Percentiles rank a stretch among this genome's conserved stretches.
Conservation (phyloP, 2,329 filamentous ascomycete species). For the Emergomyces africanus region DNA sequence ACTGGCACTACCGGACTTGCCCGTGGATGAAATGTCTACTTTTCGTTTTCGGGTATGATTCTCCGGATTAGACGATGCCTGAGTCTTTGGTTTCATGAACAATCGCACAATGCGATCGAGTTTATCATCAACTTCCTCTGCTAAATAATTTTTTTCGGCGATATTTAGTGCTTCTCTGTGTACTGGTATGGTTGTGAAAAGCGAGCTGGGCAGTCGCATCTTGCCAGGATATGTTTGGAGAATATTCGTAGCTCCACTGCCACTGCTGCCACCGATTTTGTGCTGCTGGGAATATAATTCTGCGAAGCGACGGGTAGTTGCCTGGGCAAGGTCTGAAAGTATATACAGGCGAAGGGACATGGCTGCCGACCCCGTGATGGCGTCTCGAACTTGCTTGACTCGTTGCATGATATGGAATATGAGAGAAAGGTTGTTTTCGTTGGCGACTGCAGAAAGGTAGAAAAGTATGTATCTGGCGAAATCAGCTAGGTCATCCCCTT, state of each 20-base stretch:
- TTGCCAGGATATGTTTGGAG: conserved; percentile 75
- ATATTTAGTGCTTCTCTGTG: conserved; percentile 73
- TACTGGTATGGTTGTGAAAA: conserved; percentile 63
- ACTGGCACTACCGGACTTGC: conserved; percentile 17
- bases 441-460: conserved; percentile 71
- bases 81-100: conserved; percentile 47
- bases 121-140: conserved; percentile 60
- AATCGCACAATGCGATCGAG: conserved; percentile 66
- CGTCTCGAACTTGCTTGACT: conserved; percentile 80
- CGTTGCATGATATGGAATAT: conserved; percentile 89
- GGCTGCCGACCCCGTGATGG: conserved; percentile 45
- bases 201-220: conserved; percentile 62
- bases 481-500: conserved; percentile 53
- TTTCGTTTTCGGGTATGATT: conserved; percentile 30
- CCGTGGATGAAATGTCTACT: conserved; percentile 9
- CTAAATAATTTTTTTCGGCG: conserved; percentile 72
- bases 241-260: conserved; percentile 31
- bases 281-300: conserved; percentile 65
- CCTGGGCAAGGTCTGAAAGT: conserved; percentile 74
- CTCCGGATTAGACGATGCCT: conserved; percentile 12
- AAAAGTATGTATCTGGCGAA: conserved; percentile 83
- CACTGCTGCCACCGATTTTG: conserved; percentile 28
- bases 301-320: conserved; percentile 71
- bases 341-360: conserved; percentile 54
- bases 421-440: conserved; percentile 72